Base-by-base conservation (phyloP, 306 rosid species). In the Vigna unguiculata region DNA sequence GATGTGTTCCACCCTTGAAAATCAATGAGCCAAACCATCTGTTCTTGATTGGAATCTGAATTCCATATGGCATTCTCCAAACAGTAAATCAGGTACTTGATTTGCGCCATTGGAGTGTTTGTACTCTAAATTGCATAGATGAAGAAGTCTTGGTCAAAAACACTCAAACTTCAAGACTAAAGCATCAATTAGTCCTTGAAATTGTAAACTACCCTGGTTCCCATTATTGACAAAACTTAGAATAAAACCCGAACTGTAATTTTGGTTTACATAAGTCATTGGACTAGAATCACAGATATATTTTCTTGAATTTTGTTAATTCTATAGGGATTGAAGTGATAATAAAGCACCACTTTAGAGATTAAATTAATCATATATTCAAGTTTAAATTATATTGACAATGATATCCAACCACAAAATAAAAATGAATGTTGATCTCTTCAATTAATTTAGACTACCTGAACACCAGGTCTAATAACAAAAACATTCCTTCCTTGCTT, bases 11-110 rank as follows among this genome's bases (percentile, higher is more conserved):
- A 93, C 16, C 89, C 86, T 80, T 82, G 88, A 83, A 91, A 93
- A 86, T 91, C 94, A 60, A 93, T 79, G 30, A 93, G 85, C 96
- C 96, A 93, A 63, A 89, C 90, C 91, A 93, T 85, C 24, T 91
- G 94, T 43, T 91, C 96, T 72, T 93, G 89, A 51, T 75, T 81
- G 80, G 83, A 32, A 81, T 22, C 62, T 36, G 20, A 47, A 82
- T 81, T 88, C 84, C 54, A 32, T 63, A 93, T 89, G 48, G 95
- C 96, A 85, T 93, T 85, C 86, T 93, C 98, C 91, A 93, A 59
- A 66, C 91, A 85, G 83, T 93, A 93, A 30, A 91, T 94, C 52
- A 93, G 81, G 81, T 87, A 88, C 83, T 80, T 75, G 45, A 93
- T 88, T 81, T 91, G 96, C 32, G 71, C 85, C 34, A 7, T 40